Percentiles rank a stretch among this genome's conserved stretches.
These are phyloP conservation scores for Sporothrix globosa DNA, from an alignment of 2,329 filamentous ascomycete species.

Conservation along the genomic window DNA sequence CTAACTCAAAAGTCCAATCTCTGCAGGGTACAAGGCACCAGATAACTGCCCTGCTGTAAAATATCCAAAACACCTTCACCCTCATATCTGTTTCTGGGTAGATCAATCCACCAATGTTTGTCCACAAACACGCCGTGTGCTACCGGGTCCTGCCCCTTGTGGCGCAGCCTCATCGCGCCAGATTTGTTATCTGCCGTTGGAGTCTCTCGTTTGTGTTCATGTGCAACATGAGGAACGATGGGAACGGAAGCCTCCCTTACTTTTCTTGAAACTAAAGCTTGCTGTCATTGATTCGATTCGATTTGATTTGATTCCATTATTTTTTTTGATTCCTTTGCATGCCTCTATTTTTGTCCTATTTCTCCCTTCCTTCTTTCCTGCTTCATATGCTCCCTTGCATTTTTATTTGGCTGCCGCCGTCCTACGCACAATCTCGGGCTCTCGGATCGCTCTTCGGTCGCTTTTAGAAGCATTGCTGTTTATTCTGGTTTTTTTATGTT, in stretches of 20 bases:
- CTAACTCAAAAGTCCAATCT: neutral
- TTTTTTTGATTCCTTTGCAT: neutral
- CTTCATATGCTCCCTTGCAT: constrained; percentile 5
- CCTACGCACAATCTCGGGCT: neutral
- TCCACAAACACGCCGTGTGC: constrained; percentile 20
- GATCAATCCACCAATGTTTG: no score
- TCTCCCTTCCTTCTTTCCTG: neutral
- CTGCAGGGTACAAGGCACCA: constrained; percentile 15
- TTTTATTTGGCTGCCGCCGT: neutral
- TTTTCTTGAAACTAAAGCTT: no score
- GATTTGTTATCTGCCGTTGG: constrained; percentile 3
- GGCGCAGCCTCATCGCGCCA: constrained; percentile 7
- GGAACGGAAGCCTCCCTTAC: neutral
- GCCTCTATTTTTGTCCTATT: neutral
- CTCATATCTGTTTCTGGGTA: neutral
- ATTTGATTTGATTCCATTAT: neutral
- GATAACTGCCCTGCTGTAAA: neutral
- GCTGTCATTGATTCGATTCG: no score
- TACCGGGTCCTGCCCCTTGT: neutral
- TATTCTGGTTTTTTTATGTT: no score
- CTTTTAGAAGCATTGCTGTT: neutral
- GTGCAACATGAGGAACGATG: neutral
- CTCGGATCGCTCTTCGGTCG: neutral
- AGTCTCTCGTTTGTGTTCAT: constrained; percentile 13
- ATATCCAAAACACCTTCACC: neutral